Base-by-base conservation (phyloP, 2,329 filamentous ascomycete species). In the Aureobasidium sp. region DNA sequence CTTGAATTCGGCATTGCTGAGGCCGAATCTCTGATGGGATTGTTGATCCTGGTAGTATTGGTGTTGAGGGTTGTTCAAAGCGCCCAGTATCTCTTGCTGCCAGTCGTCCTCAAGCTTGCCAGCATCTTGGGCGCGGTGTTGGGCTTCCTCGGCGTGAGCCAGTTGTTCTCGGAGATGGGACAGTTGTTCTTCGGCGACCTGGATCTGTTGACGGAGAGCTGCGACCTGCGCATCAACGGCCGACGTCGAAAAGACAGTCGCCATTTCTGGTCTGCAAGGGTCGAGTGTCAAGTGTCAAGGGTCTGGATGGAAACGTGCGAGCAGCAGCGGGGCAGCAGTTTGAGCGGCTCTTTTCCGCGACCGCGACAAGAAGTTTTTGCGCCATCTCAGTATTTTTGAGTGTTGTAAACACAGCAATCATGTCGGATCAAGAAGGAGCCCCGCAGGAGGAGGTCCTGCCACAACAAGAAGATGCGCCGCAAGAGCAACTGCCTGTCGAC, bases 1-100 rank as follows among this genome's bases (percentile, higher is more conserved):
- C 66, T 85, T 84, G 73, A 96, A 96, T 68, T 97, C 91, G 5
- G 88, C 83, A 17, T 80, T 76, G 4, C 77, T 74, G 2, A 96
- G 78, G 0, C 89, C 1, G 69, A 56, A 57, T 50, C 66, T 27
- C 36, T 64, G 62, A 10, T 64, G 64, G 5, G 29, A 7, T 20
- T 52, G 39, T 8, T 13, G 23, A 15, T 44, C 13, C 27, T 46
- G 37, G 34, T 44, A 29, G 32, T 63, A 57, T 23, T 67, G 66
- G 57, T 72, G 68, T 39, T 65, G 52, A 23, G 67, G 60, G 52
- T 63, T 65, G 44, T 64, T 62, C 36, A 64, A 61, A 20, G 64
- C 73, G 1, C 74, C 74, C 57, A 75, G 70, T 0, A 77, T 68
- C 65, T 79, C 77, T 47, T 73, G 72, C 17, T 74, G 73, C 67